Evolutionary conservation across 768 basidiomycete species (phyloP).

Genomic region (Termitomyces eurrhizus): DNA sequence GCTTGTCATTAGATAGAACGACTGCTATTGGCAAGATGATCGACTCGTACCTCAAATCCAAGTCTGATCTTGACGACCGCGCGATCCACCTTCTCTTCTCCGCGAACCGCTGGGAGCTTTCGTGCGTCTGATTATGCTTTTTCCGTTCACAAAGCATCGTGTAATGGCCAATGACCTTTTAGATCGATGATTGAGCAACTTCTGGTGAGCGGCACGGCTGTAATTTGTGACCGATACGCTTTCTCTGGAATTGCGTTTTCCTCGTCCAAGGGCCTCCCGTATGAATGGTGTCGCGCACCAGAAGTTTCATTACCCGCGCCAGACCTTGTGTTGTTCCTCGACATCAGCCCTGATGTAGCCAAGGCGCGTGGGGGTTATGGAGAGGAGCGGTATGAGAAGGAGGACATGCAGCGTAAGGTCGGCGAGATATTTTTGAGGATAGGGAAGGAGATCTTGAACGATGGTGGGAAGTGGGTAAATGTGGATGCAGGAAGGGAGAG

Average conservation of each 20-base stretch:
- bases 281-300: slow-evolving; percentile 82
- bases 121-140: slow-evolving; percentile 39
- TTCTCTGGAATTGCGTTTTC: slow-evolving; percentile 96
- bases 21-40: slow-evolving; percentile 92
- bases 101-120: slow-evolving; percentile 95
- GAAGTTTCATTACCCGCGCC: slow-evolving; percentile 88
- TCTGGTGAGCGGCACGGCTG: slow-evolving; percentile 58
- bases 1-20: slow-evolving; percentile 63
- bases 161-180: neutral
- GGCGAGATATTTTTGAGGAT: slow-evolving; percentile 55
- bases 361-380: slow-evolving; percentile 76
- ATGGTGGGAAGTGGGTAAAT: slow-evolving; percentile 40
- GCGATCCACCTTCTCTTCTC: slow-evolving; percentile 93
- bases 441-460: slow-evolving; percentile 43
- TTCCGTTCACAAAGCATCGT: neutral
- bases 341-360: slow-evolving; percentile 70
- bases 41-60: slow-evolving; percentile 81
- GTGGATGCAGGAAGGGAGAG: slow-evolving; percentile 54
- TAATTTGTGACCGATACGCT: slow-evolving; percentile 92
- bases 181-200: slow-evolving; percentile 60
- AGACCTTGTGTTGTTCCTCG: slow-evolving; percentile 85
- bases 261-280: slow-evolving; percentile 62
- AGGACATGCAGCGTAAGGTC: slow-evolving; percentile 69
- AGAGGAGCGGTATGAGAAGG: slow-evolving; percentile 82
- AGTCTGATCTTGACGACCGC: slow-evolving; percentile 86